Evolutionary conservation across 2,329 filamentous ascomycete species (phyloP), one percentile per base, ranked within the genome.

Genomic region (Gyromitra esculenta): DNA sequence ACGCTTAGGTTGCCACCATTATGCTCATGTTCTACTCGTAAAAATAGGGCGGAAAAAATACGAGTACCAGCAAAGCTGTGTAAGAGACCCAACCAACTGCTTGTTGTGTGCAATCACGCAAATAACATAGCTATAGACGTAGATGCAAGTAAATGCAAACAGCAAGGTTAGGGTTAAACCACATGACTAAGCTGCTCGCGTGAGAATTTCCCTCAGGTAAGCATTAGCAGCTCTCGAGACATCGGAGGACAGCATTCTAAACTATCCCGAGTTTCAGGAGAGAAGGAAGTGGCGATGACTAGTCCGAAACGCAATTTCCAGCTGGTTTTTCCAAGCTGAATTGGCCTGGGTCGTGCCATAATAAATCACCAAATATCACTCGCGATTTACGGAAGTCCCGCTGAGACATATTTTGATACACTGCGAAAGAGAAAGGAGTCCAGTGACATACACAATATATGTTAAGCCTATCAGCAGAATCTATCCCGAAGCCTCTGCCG

Each of bases 361-460:
- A 59, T 9, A 3, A n/a, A 65, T 71, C 72, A 75, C 60, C 9
- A 15, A 8, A 2, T 65, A 64, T 75, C 72, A 75, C 72, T 75
- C 72, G 72, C 13, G 31, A 56, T 64, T 21, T 63, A n/a, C 50
- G 21, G 13, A 18, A n/a, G 31, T 18, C 48, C 25, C 35, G 13
- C 25, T 57, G 56, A 69, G 35, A 50, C 71, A 64, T 35, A 63
- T 43, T 18, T 35, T 59, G 37, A 65, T 31, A 48, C 62, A 57
- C 52, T 18, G 25, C 39, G 45, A 64, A 63, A 56, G 68, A 31
- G 56, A 64, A 60, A 60, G 56, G 50, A 18, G 45, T 50, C 57
- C 54, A 67, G 21, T 67, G 13, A 45, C 31, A 35, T 63, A 21
- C 68, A 60, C 48, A 65, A 8, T 4, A 6, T 41, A 2, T 25